phyloP scores from a whole-genome alignment of 1,284 basidiomycete genomes.

The Singerocomus rubriflavus region DNA sequence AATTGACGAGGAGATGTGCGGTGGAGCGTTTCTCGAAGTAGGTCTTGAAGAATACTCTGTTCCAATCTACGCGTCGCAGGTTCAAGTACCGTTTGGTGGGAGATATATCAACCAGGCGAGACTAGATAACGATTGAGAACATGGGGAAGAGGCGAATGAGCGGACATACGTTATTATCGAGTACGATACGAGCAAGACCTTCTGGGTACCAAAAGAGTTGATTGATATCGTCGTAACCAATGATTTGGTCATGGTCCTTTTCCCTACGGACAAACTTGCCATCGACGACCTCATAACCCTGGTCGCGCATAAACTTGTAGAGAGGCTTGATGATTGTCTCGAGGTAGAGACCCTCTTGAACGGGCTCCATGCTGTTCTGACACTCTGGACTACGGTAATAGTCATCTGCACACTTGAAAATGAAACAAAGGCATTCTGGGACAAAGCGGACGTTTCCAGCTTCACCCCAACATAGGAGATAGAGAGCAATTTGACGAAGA shows the following conservation, averaged over 20 bases:
- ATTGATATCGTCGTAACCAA: slow-evolving; percentile 99
- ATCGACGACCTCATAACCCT: slow-evolving; percentile 95
- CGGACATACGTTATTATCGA: slow-evolving; percentile 75
- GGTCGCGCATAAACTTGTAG: slow-evolving; percentile 95
- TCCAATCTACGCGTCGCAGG: slow-evolving; percentile 89
- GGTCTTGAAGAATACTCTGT: slow-evolving; percentile 93
- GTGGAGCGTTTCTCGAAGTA: slow-evolving; percentile 94
- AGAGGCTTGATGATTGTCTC: slow-evolving; percentile 92
- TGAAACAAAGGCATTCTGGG: slow-evolving; percentile 97
- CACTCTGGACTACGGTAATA: slow-evolving; percentile 99
- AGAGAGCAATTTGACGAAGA: slow-evolving; percentile 93
- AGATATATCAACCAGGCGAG: slow-evolving; percentile 84
- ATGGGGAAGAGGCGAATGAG: not conserved
- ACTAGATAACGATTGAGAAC: slow-evolving; percentile 42
- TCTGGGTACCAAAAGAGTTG: slow-evolving; percentile 99
- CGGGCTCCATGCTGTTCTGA: slow-evolving; percentile 91
- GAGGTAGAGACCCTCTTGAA: slow-evolving; percentile 94
- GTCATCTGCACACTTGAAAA: slow-evolving; percentile 99
- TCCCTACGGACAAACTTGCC: slow-evolving; percentile 95
- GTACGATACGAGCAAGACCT: slow-evolving; percentile 88
- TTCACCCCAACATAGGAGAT: slow-evolving; percentile 97
- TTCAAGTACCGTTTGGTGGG: slow-evolving; percentile 91
- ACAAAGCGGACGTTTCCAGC: slow-evolving; percentile 97
- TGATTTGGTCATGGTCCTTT: slow-evolving; percentile 93
- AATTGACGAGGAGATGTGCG: slow-evolving; percentile 91